Percentiles rank a stretch among this genome's conserved stretches.
These are phyloP conservation scores for Phyllosticta citriasiana DNA, from an alignment of 2,329 filamentous ascomycete genomes.

Conservation along the genomic window DNA sequence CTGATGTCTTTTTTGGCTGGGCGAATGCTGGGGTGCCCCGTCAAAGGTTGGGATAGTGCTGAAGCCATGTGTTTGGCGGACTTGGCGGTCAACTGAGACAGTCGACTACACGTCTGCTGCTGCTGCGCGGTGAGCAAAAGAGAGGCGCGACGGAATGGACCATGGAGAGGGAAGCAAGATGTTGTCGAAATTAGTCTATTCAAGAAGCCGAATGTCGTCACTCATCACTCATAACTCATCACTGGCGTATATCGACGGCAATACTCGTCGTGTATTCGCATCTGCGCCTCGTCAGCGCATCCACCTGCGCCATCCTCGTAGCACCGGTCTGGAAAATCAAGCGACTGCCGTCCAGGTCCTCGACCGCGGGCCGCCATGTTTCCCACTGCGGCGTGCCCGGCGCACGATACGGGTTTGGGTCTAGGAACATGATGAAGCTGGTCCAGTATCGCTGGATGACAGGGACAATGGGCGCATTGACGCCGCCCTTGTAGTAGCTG, in stretches of 20 bases:
- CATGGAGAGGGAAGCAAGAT: no score
- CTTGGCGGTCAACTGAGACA: no score
- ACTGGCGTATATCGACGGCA: slow-evolving; percentile 4
- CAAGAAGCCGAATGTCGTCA: background rate
- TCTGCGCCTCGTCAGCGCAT: background rate
- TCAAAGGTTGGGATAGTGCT: no score
- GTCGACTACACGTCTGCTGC: no score
- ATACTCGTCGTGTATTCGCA: slow-evolving; percentile 6
- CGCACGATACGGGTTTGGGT: slow-evolving; percentile 52
- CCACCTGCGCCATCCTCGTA: slow-evolving; percentile 31
- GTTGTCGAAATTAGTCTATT: background rate
- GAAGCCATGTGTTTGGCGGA: no score
- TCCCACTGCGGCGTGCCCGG: slow-evolving; percentile 43
- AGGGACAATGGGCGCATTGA: slow-evolving; percentile 49
- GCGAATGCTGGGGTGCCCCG: background rate
- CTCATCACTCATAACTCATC: background rate
- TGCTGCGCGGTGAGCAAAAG: no score
- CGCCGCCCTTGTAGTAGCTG: slow-evolving; percentile 44
- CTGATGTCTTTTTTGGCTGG: background rate
- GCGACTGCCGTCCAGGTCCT: slow-evolving; percentile 18
- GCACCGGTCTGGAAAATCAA: slow-evolving; percentile 30
- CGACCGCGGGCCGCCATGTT: slow-evolving; percentile 25
- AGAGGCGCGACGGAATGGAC: no score
- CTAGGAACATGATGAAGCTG: slow-evolving; percentile 55
- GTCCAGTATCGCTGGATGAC: slow-evolving; percentile 64